Conservation (phyloP, 768 basidiomycete genomes). For the Russula emetica region DNA sequence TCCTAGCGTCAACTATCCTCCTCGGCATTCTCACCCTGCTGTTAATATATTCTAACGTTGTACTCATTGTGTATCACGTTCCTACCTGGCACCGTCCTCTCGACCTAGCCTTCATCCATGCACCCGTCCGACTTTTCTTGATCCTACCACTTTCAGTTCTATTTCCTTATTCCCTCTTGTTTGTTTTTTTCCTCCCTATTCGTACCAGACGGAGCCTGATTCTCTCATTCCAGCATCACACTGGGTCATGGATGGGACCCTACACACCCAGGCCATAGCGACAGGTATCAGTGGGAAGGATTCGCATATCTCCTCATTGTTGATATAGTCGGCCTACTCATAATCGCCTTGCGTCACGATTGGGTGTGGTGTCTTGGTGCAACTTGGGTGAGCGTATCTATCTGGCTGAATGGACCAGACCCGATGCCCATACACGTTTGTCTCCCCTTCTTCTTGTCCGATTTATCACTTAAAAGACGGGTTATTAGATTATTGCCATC, state of each 20-base stretch:
- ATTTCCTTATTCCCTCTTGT: slow-evolving; percentile 61
- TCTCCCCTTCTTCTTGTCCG: slow-evolving; percentile 19
- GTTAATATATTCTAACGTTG: slow-evolving; percentile 75
- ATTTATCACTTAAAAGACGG: not conserved
- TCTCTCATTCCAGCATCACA: slow-evolving; percentile 49
- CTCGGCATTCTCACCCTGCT: slow-evolving; percentile 66
- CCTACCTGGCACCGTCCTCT: slow-evolving; percentile 57
- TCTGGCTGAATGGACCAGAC: slow-evolving; percentile 60
- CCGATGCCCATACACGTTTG: slow-evolving; percentile 61
- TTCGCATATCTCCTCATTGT: slow-evolving; percentile 63
- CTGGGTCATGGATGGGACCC: slow-evolving; percentile 61
- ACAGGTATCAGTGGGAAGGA: slow-evolving; percentile 64
- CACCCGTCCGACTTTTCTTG: slow-evolving; percentile 72
- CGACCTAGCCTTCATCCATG: slow-evolving; percentile 81
- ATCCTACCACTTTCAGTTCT: slow-evolving; percentile 50
- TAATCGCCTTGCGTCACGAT: slow-evolving; percentile 56
- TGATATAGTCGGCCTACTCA: slow-evolving; percentile 48
- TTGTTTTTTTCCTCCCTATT: slow-evolving; percentile 20
- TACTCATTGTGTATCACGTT: slow-evolving; percentile 67
- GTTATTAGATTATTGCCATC: slow-evolving; percentile 51
- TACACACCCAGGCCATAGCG: slow-evolving; percentile 50
- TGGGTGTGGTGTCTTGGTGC: slow-evolving; percentile 73
- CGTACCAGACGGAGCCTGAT: not conserved
- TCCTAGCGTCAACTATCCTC: slow-evolving; percentile 69
- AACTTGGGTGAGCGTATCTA: slow-evolving; percentile 65